These are phyloP conservation scores for Ehretia macrophylla DNA, from an alignment of 257 asterid genomes.

Conservation along the genomic window DNA sequence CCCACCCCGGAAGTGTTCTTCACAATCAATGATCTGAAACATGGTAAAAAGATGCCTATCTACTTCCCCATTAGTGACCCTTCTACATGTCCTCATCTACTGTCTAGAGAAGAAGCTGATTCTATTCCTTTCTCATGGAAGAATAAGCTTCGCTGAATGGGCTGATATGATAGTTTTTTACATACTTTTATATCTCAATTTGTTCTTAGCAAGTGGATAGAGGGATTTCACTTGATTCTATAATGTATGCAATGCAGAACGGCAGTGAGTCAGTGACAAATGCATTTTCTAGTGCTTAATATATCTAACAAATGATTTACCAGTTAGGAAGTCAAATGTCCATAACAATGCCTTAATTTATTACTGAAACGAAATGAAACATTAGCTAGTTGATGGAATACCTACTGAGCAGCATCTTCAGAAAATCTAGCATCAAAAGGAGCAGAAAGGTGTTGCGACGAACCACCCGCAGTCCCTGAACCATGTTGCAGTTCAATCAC, in stretches of 20 bases:
- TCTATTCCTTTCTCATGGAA: conserved; percentile 20
- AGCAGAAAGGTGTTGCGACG: conserved; percentile 54
- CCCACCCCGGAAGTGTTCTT: conserved; percentile 21
- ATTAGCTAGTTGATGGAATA: conserved; percentile 23
- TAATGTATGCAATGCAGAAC: too few relatives aligned
- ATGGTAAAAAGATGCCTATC: conserved; percentile 17
- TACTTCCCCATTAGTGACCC: conserved; percentile 17
- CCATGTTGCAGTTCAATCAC: conserved; percentile 92
- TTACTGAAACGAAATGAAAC: too few relatives aligned
- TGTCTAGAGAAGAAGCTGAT: conserved; percentile 19
- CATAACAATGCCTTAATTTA: too few relatives aligned
- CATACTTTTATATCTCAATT: too few relatives aligned
- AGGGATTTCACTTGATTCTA: too few relatives aligned
- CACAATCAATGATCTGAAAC: conserved; percentile 11
- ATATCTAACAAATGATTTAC: too few relatives aligned
- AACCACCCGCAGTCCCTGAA: conserved; percentile 55
- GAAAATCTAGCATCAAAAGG: conserved; percentile 93
- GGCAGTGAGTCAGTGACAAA: too few relatives aligned
- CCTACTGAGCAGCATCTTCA: conserved; percentile 87
- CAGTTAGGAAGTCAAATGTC: too few relatives aligned
- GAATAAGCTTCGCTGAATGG: too few relatives aligned
- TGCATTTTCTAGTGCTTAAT: too few relatives aligned
- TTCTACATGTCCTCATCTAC: conserved; percentile 12
- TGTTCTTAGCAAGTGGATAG: too few relatives aligned
- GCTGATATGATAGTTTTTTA: too few relatives aligned